These are phyloP conservation scores for Arthonia radiata DNA, from an alignment of 495 filamentous ascomycete species.

Conservation along the genomic window DNA sequence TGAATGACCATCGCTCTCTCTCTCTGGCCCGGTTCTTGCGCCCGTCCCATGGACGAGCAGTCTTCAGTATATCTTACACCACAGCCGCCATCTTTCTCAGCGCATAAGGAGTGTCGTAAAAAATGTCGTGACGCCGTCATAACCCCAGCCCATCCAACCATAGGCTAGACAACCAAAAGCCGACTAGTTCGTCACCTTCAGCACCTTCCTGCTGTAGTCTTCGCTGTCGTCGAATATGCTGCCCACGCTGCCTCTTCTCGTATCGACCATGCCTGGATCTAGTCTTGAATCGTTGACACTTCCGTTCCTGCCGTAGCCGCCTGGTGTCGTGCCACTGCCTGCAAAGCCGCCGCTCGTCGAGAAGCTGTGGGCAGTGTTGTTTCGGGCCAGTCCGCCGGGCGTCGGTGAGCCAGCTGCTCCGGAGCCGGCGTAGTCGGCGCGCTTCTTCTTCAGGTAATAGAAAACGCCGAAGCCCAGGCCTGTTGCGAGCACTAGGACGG, in stretches of 20 bases:
- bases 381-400: slow-evolving; percentile 56
- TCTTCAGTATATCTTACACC: no score
- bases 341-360: slow-evolving; percentile 35
- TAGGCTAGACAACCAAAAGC: no score
- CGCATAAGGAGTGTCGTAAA: no score
- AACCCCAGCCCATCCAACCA: no score
- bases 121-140: no score
- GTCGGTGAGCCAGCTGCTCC: no score
- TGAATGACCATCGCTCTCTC: no score
- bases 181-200: slow-evolving; percentile 63
- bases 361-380: slow-evolving; percentile 41
- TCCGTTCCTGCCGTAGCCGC: slow-evolving; percentile 17
- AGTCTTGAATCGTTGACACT: slow-evolving; percentile 63
- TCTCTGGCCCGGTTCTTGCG: no score
- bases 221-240: slow-evolving; percentile 85
- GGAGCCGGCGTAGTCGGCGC: no score
- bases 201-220: slow-evolving; percentile 86
- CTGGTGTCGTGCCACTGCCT: slow-evolving; percentile 26
- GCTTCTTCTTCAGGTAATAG: slow-evolving; percentile 47
- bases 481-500: slow-evolving; percentile 42
- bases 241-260: slow-evolving; percentile 77
- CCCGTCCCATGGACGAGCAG: no score
- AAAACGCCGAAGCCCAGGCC: slow-evolving; percentile 46
- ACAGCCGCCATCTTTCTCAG: no score
- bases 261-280: slow-evolving; percentile 61